Conservation (phyloP, 805 yeast species). For the Naumovozyma baii region DNA sequence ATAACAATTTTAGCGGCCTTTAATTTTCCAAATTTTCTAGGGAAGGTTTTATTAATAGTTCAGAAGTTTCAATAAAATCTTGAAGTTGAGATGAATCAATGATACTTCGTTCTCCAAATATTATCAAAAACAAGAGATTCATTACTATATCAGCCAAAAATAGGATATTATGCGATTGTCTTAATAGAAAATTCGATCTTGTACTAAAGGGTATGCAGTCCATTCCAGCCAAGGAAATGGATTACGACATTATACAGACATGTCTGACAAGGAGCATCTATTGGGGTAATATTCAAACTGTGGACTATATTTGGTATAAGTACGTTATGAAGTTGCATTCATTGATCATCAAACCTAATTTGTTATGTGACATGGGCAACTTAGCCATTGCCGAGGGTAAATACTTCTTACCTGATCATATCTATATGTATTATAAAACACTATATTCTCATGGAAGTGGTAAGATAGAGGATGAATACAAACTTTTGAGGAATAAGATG, state of each 20-base stretch:
- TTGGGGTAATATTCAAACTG: conserved; percentile 21
- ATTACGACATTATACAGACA: conserved; percentile 17
- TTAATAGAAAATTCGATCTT: conserved; percentile 20
- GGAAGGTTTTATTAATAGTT: too few species aligned
- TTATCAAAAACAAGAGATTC: conserved; percentile 2
- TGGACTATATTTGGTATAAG: conserved; percentile 23
- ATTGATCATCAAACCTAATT: conserved; percentile 14
- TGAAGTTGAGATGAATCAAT: neutral
- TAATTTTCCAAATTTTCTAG: too few species aligned
- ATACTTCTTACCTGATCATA: conserved; percentile 17
- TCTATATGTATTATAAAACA: conserved; percentile 14
- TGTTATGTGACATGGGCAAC: conserved; percentile 21
- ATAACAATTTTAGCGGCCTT: neutral
- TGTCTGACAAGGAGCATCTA: conserved; percentile 18
- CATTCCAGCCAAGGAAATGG: conserved; percentile 15
- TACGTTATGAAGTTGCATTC: conserved; percentile 16
- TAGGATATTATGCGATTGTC: conserved; percentile 14
- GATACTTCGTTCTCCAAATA: neutral
- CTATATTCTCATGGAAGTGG: too few species aligned
- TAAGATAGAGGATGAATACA: conserved; percentile 14
- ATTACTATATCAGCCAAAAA: conserved; percentile 10
- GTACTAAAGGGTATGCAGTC: conserved; percentile 9
- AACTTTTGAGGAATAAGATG: conserved; percentile 18
- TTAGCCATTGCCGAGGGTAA: conserved; percentile 19
- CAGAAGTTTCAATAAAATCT: too few species aligned